Evolutionary conservation across 208 protist species (phyloP), one percentile per base, ranked within the genome.

Genomic region (Balamuthia mandrillaris): DNA sequence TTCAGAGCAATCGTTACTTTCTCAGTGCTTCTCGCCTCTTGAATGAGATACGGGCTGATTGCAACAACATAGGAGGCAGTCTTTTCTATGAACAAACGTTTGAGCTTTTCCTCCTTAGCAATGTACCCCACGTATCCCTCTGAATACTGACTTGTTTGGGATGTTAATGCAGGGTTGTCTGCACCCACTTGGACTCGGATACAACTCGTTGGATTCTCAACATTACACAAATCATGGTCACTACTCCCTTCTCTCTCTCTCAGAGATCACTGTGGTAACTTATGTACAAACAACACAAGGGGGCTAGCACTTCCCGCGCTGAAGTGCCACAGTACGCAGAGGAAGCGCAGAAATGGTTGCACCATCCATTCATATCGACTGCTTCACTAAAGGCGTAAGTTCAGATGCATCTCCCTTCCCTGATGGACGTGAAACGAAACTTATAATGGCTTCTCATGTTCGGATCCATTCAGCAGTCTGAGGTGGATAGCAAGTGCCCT

Each of bases 11-110:
- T 33, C 66, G 70, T 0, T 79, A 60, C 29, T 79, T 79, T 33
- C 29, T 79, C 16, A 41, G 0, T 2, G 70, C 70, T 2, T 79
- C 70, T 1, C 70, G 58, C 21, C 21, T 79, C 31, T 37, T 79
- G 0, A 79, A 79, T n/a, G 70, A 79, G 0, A 79, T 79, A 29
- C 52, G 58, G 45, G 70, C 70, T 33, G 58, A 79, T 24, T 49
- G 47, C 21, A 7, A 18, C 45, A 79, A 79, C 31, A 0, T 79
- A 2, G 70, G 14, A 5, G 70, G 45, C 0, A 49, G 37, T 0
- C 70, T 79, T 10, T 79, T 79, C 31, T 79, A 49, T 42, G 70
- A 79, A n/a, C 52, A 79, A 49, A 79, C 47, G 70, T 35, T 14
- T 24, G 21, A 5, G 27, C 29, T 45, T 9, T 21, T 3, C n/a